Conservation (phyloP, 1,284 basidiomycete species). For the Anthracocystis setariae region DNA sequence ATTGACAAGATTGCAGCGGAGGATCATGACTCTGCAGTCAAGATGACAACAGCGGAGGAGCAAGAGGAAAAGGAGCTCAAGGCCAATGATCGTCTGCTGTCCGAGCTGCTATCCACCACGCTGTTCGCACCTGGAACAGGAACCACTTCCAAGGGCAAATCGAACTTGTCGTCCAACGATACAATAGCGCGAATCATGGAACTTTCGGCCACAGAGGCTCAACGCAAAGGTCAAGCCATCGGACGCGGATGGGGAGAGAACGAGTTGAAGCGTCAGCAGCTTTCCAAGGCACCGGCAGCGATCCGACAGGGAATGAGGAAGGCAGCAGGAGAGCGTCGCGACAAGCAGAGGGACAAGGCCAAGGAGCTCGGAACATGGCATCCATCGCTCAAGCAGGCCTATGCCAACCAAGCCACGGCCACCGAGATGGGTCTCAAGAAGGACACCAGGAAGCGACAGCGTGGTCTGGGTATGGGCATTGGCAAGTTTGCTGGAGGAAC, state of each 20-base stretch:
- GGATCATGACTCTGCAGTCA: slow-evolving; percentile 10
- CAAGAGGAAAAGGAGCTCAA: slow-evolving; percentile 58
- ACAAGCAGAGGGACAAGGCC: slow-evolving; percentile 59
- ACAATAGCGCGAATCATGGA: slow-evolving; percentile 60
- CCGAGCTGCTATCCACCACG: slow-evolving; percentile 62
- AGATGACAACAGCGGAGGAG: slow-evolving; percentile 33
- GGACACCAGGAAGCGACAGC: slow-evolving; percentile 47
- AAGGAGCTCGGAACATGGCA: slow-evolving; percentile 65
- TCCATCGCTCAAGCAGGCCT: slow-evolving; percentile 51
- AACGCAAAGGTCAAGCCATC: slow-evolving; percentile 44
- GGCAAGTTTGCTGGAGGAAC: slow-evolving; percentile 61
- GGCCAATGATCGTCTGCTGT: slow-evolving; percentile 62
- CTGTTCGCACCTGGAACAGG: slow-evolving; percentile 62
- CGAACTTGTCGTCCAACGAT: slow-evolving; percentile 57
- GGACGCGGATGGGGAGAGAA: slow-evolving; percentile 61
- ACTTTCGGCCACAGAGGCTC: slow-evolving; percentile 46
- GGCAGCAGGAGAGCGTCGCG: slow-evolving; percentile 56
- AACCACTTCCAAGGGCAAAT: slow-evolving; percentile 43
- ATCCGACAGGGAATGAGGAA: slow-evolving; percentile 57
- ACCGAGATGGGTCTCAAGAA: slow-evolving; percentile 52
- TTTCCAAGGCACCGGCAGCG: slow-evolving; percentile 57
- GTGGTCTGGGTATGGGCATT: slow-evolving; percentile 63
- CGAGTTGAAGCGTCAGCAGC: slow-evolving; percentile 52
- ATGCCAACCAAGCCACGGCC: slow-evolving; percentile 44
- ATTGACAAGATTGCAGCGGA: slow-evolving; percentile 44